These are phyloP conservation scores for Chlorokybus atmophyticus DNA, from an alignment of 139 green algal genomes.

Conservation along the genomic window DNA sequence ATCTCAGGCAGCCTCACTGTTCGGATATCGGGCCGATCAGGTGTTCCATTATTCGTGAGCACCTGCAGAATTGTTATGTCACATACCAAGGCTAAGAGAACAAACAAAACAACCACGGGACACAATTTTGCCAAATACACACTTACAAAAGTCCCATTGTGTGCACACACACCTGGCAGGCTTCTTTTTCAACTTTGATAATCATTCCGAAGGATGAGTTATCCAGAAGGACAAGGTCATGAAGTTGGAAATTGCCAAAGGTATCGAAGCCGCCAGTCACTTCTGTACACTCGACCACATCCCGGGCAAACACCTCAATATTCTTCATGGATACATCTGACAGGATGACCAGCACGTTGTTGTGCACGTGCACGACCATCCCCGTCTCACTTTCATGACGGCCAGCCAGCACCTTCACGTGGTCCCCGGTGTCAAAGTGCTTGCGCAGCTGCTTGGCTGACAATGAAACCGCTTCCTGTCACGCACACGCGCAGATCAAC, in stretches of 20 bases:
- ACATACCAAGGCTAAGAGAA: too few relatives aligned
- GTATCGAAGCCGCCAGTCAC: constrained; percentile 41
- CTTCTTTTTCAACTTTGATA: constrained; percentile 57
- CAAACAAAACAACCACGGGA: too few relatives aligned
- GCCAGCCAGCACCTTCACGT: constrained; percentile 72
- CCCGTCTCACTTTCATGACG: constrained; percentile 63
- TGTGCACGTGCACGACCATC: constrained; percentile 65
- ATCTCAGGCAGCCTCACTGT: constrained; percentile 61
- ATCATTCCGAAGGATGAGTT: constrained; percentile 59
- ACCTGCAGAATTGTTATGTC: too few relatives aligned
- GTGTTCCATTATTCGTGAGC: constrained; percentile 41
- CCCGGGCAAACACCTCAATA: constrained; percentile 63
- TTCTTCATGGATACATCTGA: constrained; percentile 58
- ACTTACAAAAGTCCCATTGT: not conserved
- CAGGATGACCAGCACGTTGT: constrained; percentile 49
- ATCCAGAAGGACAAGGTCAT: constrained; percentile 90
- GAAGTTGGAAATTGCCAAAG: constrained; percentile 75
- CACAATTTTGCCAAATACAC: too few relatives aligned
- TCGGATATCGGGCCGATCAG: constrained; percentile 57
- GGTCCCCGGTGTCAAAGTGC: constrained; percentile 39
- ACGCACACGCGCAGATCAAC: constrained; percentile 21
- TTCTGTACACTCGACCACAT: constrained; percentile 58
- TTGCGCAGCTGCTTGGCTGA: constrained; percentile 27
- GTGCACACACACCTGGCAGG: constrained; percentile 19
- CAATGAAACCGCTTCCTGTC: constrained; percentile 14